These are phyloP conservation scores for Choiromyces venosus DNA, from an alignment of 495 filamentous ascomycete species.

Conservation along the genomic window DNA sequence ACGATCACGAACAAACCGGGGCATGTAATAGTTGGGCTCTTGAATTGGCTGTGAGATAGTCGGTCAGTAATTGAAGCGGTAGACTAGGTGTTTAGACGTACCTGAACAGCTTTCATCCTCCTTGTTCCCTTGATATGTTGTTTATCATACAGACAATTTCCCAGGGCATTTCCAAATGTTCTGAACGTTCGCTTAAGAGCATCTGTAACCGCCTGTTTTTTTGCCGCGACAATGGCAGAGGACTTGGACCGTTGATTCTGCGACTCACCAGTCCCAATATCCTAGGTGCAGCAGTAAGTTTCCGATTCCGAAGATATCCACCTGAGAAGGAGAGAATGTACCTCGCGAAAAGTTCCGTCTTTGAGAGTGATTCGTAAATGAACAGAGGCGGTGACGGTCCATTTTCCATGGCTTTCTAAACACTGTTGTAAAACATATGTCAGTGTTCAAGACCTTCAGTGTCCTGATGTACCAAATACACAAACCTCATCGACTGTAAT, in stretches of 20 bases:
- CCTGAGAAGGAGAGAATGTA: conserved; percentile 14
- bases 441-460: conserved; percentile 17
- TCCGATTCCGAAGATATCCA: neutral
- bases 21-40: conserved; percentile 3
- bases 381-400: conserved; percentile 77
- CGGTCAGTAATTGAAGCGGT: neutral
- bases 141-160: conserved; percentile 97
- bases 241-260: conserved; percentile 95
- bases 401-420: conserved; percentile 59
- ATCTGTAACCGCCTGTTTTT: conserved; percentile 96
- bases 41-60: neutral
- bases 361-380: conserved; percentile 80
- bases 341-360: conserved; percentile 89
- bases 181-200: conserved; percentile 81
- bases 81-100: conserved; percentile 6
- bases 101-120: conserved; percentile 59
- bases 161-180: conserved; percentile 91
- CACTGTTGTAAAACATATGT: conserved; percentile 53
- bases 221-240: conserved; percentile 91
- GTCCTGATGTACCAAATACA: neutral
- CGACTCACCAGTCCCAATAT: conserved; percentile 90
- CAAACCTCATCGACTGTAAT: conserved; percentile 83
- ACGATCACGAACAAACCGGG: neutral
- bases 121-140: conserved; percentile 73
- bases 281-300: conserved; percentile 46